These are phyloP conservation scores for Lichtheimia ornata DNA, from an alignment of 371 early-diverging fungal genomes.

Conservation along the genomic window DNA sequence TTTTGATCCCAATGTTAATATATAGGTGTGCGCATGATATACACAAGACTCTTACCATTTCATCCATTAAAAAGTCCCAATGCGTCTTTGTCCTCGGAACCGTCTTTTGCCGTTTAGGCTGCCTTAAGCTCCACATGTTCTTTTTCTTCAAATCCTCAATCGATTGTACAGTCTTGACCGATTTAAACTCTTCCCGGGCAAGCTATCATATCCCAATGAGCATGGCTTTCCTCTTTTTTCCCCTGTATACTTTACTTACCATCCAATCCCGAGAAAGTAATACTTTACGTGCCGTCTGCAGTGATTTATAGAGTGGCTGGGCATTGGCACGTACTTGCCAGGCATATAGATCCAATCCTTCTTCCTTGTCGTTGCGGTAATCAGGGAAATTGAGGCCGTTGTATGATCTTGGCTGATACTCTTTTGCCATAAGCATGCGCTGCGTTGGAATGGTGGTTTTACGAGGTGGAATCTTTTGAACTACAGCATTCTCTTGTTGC, in stretches of 20 bases:
- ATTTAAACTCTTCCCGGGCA: constrained; percentile 83
- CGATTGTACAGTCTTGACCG: constrained; percentile 69
- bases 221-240: not conserved
- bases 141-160: constrained; percentile 81
- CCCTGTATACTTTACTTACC: constrained; percentile 29
- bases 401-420: constrained; percentile 42
- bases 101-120: constrained; percentile 71
- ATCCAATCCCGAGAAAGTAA: constrained; percentile 85
- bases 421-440: constrained; percentile 27
- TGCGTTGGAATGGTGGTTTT: constrained; percentile 33
- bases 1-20: not conserved
- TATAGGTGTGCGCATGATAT: not conserved
- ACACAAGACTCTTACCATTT: constrained; percentile 63
- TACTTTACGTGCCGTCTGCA: constrained; percentile 74
- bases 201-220: constrained; percentile 38
- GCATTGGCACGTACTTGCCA: constrained; percentile 75
- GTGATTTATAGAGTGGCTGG: constrained; percentile 68
- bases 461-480: constrained; percentile 10
- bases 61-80: constrained; percentile 88
- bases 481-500: not conserved
- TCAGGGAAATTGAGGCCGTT: constrained; percentile 41
- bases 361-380: constrained; percentile 32
- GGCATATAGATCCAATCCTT: constrained; percentile 63
- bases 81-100: constrained; percentile 80
- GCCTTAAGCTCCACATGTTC: constrained; percentile 81